These are phyloP conservation scores for Didymella lethalis DNA, from an alignment of 2,329 filamentous ascomycete species.

Conservation along the genomic window DNA sequence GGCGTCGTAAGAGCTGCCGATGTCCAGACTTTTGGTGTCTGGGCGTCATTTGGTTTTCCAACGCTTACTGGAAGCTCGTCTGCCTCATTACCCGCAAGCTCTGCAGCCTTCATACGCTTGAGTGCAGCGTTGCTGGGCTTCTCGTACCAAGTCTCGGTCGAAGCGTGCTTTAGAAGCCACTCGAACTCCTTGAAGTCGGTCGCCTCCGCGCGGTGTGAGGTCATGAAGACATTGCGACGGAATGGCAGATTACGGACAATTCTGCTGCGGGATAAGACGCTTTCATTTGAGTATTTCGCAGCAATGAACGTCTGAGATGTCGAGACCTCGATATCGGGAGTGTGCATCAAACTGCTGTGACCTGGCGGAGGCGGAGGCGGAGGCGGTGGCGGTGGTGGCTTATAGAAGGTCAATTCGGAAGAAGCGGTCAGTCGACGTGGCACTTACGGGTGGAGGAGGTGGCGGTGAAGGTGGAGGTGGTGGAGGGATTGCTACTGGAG, in stretches of 20 bases:
- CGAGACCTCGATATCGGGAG: conserved; percentile 18
- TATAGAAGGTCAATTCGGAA: conserved; percentile 2
- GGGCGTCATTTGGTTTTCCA: conserved; percentile 24
- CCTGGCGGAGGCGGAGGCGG: conserved; percentile 10
- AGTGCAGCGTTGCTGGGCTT: conserved; percentile 32
- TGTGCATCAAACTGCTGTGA: neutral
- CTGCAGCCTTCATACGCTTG: conserved; percentile 17
- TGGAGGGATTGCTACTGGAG: neutral
- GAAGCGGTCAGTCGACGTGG: too few species aligned
- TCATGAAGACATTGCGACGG: conserved; percentile 37
- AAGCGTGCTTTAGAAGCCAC: conserved; percentile 41
- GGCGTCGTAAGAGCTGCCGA: conserved; percentile 42
- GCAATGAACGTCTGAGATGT: conserved; percentile 33
- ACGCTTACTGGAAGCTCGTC: conserved; percentile 26
- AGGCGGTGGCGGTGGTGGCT: conserved; percentile 24
- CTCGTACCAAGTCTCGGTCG: conserved; percentile 42
- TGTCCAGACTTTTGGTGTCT: conserved; percentile 35
- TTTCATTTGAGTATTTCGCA: conserved; percentile 31
- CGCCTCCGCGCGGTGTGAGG: conserved; percentile 30
- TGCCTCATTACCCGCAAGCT: conserved; percentile 16
- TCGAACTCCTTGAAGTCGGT: conserved; percentile 41
- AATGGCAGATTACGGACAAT: conserved; percentile 35
- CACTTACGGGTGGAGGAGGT: conserved; percentile 22
- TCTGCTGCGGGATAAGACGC: conserved; percentile 22
- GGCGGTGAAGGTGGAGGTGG: conserved; percentile 10